Evolutionary conservation across 2,329 filamentous ascomycete species (phyloP), one percentile per base, ranked within the genome.

Genomic region (Aspergillus niger): DNA sequence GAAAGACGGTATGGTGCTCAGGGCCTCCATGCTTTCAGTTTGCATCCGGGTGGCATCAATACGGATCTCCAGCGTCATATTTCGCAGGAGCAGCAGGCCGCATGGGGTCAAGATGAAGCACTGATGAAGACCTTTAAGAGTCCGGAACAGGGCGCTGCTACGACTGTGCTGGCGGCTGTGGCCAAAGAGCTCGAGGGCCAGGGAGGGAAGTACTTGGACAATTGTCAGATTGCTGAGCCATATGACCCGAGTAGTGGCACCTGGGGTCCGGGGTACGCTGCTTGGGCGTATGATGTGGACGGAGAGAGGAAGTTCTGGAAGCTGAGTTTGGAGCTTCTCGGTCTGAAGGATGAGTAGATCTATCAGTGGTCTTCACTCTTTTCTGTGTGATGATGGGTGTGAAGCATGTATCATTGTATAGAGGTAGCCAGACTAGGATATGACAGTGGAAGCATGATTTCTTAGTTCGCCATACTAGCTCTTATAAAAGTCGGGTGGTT

Each of bases 1-100:
- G 82, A 85, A 32, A 76, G 82, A 1, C 76, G 75, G 0, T 85
- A 83, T 63, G 80, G 78, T 2, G 26, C 68, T 0, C 65, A 71
- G 3, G 78, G 80, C 2, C 62, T 86, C 0, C 81, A 82, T 55
- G 81, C 76, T 0, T 68, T 73, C 15, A 75, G 74, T 20, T 57
- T 83, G 5, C 79, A 83, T 57, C 84, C 83, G 0, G 83, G 84
- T 7, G 41, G 39, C 2, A 55, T 62, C 6, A 8, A 30, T 2
- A 62, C 54, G 5, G 30, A 32, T 28, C 20, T 62, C 48, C 39
- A 28, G 22, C 43, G 57, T 13, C 44, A 64, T 44, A 28, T 64
- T 28, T 20, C 55, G 0, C 17, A 38, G 5, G 63, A 63, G 17
- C 15, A 17, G 20, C 32, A 36, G 32, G 5, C 32, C 5, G 10